Percentiles rank a stretch among this genome's conserved stretches.
These are phyloP conservation scores for Achaetomiella virescens DNA, from an alignment of 495 filamentous ascomycete genomes.

Conservation along the genomic window DNA sequence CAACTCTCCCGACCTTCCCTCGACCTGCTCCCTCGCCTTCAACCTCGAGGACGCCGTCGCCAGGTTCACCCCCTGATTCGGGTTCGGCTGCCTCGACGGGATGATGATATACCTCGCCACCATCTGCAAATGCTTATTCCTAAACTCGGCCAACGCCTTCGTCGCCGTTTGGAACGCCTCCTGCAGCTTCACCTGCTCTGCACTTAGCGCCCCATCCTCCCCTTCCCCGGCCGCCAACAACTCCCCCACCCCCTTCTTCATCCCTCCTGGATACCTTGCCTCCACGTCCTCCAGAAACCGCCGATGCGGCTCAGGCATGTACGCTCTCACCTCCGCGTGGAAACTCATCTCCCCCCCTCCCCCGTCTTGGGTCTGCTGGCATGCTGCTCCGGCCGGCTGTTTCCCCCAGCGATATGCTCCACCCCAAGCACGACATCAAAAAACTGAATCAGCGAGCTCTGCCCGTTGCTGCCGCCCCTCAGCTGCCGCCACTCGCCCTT, in stretches of 20 bases:
- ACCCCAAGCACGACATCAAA: conserved; percentile 89
- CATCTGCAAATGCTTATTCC: conserved; percentile 87
- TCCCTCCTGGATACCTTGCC: conserved; percentile 36
- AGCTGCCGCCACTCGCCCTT: conserved; percentile 66
- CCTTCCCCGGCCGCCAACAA: conserved; percentile 41
- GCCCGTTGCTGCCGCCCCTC: conserved; percentile 88
- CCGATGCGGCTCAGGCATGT: conserved; percentile 86
- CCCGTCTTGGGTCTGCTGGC: conserved; percentile 10
- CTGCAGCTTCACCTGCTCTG: conserved; percentile 51
- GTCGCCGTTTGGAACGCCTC: conserved; percentile 76
- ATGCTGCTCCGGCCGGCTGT: conserved; percentile 64
- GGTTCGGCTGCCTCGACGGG: conserved; percentile 37
- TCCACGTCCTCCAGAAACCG: conserved; percentile 71
- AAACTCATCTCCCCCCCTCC: conserved; percentile 77
- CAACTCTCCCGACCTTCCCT: conserved; percentile 46
- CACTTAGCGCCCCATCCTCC: conserved; percentile 42
- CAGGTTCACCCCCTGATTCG: conserved; percentile 46
- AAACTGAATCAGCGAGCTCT: conserved; percentile 92
- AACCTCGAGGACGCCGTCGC: conserved; percentile 46
- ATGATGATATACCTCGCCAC: conserved; percentile 91
- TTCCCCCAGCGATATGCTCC: conserved; percentile 74
- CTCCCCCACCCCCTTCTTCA: conserved; percentile 11
- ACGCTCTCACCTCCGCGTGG: conserved; percentile 82
- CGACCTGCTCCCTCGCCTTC: conserved; percentile 8
- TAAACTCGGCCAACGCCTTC: conserved; percentile 70